Conservation (phyloP, 306 rosid species). For the Cicer yamashitae region DNA sequence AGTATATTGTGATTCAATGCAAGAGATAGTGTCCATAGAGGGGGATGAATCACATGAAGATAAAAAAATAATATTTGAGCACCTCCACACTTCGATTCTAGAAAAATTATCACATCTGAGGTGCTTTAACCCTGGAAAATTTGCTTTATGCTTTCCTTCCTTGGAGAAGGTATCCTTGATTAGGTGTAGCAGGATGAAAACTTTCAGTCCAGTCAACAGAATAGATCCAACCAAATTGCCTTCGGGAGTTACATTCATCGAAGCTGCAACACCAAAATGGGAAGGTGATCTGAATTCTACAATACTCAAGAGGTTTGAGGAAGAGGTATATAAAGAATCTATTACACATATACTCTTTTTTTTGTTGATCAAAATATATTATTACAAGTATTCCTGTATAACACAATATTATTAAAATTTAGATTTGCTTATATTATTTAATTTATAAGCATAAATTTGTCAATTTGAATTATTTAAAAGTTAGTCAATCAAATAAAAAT, state of each 20-base stretch:
- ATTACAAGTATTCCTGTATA: not conserved
- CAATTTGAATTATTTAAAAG: too few species aligned
- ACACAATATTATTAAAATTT: too few species aligned
- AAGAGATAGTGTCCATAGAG: slow-evolving; percentile 25
- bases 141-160: slow-evolving; percentile 21
- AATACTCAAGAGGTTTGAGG: not conserved
- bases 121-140: slow-evolving; percentile 41
- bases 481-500: too few species aligned
- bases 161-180: slow-evolving; percentile 20
- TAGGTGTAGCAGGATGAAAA: not conserved
- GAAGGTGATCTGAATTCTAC: slow-evolving; percentile 10
- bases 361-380: not conserved
- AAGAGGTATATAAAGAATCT: not conserved
- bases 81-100: slow-evolving; percentile 9
- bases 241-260: not conserved
- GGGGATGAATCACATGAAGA: not conserved
- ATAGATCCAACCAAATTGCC: not conserved
- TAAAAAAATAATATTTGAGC: not conserved
- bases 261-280: not conserved
- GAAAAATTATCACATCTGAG: not conserved
- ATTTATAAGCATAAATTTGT: too few species aligned
- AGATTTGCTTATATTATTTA: too few species aligned
- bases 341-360: not conserved
- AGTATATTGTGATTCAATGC: not conserved
- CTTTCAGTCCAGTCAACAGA: not conserved